Base-by-base conservation (phyloP, 441 rosid species). In the Flueggea neowawraea region DNA sequence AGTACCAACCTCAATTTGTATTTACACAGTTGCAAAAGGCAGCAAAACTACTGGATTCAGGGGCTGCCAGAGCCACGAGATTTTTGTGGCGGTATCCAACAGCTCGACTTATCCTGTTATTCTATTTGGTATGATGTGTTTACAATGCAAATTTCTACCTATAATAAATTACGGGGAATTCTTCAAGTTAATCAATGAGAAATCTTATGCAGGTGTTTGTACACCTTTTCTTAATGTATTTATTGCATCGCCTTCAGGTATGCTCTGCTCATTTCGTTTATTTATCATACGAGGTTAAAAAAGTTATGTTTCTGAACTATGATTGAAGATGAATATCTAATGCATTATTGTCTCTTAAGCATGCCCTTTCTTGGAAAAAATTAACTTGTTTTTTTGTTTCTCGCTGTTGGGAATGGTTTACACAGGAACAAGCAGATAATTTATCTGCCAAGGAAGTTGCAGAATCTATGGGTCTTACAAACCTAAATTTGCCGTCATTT, bases 61-160 rank as follows among this genome's bases (percentile, higher is more conserved):
- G 97, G 47, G 96, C 96, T 69, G 99, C 87, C 61, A 88, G 98
- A 80, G 99, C 93, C 70, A 95, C 95, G 0, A 81, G 97, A 75
- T 95, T 95, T 75, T 87, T 95, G 60, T 91, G 96, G 98, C 94
- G 89, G 65, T 91, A 95, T 74, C 99, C 99, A n/a, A 78, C 83
- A 55, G 98, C 99, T 60, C 89, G 98, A 49, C 73, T 95, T 48
- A 69, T 76, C 66, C 66, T 87, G 62, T 93, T 95, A 31, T 88
- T 85, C 78, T 91, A 95, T 84, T 85, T 95, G 70, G 99, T 95
- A 73, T 83, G 80, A 68, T 49, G 31, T 36, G 32, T 54, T 66
- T 56, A 8, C 13, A 31, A 12, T 13, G 10, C 11, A 60, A 58
- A 54, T 31, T 22, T 17, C 31, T 10, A 9, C 10, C 43, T 9